Conservation (phyloP, 176 grass and related monocot genomes). For the Tillandsia leiboldiana region DNA sequence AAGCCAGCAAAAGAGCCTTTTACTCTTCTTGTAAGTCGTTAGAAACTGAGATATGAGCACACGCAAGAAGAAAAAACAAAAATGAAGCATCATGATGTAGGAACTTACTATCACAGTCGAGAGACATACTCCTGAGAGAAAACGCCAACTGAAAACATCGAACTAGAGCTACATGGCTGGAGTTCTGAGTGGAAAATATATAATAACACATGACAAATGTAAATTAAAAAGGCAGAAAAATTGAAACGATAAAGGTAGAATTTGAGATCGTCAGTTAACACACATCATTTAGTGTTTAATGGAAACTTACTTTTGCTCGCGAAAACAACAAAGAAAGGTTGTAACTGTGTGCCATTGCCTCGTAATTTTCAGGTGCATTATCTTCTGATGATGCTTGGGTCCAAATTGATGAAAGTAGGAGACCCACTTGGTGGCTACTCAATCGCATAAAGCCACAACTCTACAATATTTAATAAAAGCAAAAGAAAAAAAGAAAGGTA, state of each 20-base stretch:
- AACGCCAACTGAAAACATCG: constrained; percentile 90
- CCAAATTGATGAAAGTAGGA: constrained; percentile 93
- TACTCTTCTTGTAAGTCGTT: too few species aligned
- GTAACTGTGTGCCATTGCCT: constrained; percentile 70
- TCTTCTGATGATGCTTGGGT: constrained; percentile 68
- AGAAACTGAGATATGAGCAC: constrained; percentile 17
- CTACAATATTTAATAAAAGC: constrained; percentile 31
- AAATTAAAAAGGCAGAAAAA: not conserved
- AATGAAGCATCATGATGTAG: not conserved
- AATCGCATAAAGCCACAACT: constrained; percentile 64
- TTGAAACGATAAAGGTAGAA: not conserved
- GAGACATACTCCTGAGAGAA: constrained; percentile 61
- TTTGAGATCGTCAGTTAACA: not conserved
- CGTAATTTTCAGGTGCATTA: constrained; percentile 78
- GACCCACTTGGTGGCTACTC: constrained; percentile 64
- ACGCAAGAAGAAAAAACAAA: constrained; percentile 31
- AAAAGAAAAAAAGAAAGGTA: constrained; percentile 3
- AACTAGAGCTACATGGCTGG: constrained; percentile 58
- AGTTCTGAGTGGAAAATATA: constrained; percentile 55
- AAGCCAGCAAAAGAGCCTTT: too few species aligned
- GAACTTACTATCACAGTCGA: constrained; percentile 74
- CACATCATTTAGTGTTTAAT: not conserved
- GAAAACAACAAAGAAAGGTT: constrained; percentile 64
- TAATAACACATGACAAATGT: not conserved
- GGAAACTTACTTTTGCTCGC: constrained; percentile 53